These are phyloP conservation scores for Wickerhamomyces hampshirensis DNA, from an alignment of 805 yeast species.

Conservation along the genomic window DNA sequence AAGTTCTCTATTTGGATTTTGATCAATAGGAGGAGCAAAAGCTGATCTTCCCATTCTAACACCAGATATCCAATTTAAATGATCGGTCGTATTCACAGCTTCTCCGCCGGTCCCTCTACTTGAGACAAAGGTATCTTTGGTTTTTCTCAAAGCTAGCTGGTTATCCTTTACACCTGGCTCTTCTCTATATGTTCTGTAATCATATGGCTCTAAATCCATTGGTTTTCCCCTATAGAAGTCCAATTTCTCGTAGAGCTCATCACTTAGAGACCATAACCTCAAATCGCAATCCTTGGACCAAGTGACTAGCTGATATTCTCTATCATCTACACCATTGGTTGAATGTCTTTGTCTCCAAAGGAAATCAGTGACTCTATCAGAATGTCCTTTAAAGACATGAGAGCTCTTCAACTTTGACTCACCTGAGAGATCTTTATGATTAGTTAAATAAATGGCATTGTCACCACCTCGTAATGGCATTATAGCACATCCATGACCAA, in stretches of 20 bases:
- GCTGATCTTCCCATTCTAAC: conserved; percentile 51
- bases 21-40: conserved; percentile 23
- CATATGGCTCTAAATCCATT: conserved; percentile 33
- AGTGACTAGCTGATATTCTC: conserved; percentile 87
- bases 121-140: conserved; percentile 36
- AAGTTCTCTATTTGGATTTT: conserved; percentile 31
- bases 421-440: conserved; percentile 23
- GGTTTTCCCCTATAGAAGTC: conserved; percentile 35
- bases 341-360: conserved; percentile 72
- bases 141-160: conserved; percentile 31
- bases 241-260: conserved; percentile 43
- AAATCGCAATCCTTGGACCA: conserved; percentile 91
- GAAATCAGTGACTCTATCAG: conserved; percentile 82
- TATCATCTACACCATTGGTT: conserved; percentile 47
- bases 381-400: conserved; percentile 71
- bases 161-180: conserved; percentile 38
- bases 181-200: conserved; percentile 44
- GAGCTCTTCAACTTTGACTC: conserved; percentile 43
- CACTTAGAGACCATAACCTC: conserved; percentile 70
- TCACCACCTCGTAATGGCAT: conserved; percentile 90
- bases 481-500: conserved; percentile 82
- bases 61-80: conserved; percentile 90
- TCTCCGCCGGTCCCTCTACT: conserved; percentile 29
- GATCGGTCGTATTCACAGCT: conserved; percentile 44
- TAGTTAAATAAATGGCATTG: conserved; percentile 36